phyloP scores from a whole-genome alignment of 164 flowering plant species.

The Platanus orientalis region DNA sequence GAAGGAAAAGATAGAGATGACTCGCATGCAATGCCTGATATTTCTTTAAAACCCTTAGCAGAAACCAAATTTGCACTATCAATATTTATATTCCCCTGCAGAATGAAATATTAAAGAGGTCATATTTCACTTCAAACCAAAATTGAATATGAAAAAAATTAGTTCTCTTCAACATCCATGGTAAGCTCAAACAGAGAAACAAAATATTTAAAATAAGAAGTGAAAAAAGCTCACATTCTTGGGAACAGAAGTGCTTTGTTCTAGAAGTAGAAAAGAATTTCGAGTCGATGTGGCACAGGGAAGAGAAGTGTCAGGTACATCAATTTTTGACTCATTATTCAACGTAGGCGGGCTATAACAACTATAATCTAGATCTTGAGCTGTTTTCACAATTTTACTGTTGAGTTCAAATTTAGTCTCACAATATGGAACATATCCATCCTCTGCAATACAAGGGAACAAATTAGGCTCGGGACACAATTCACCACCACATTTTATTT shows the following conservation, averaged over 20 bases:
- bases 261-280: slow-evolving; percentile 20
- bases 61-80: slow-evolving; percentile 13
- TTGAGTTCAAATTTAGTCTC: slow-evolving; percentile 36
- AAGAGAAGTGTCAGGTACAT: slow-evolving; percentile 26
- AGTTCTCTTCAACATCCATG: no score
- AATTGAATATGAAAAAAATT: neutral
- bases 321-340: slow-evolving; percentile 12
- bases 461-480: slow-evolving; percentile 26
- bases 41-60: slow-evolving; percentile 24
- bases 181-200: no score
- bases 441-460: slow-evolving; percentile 30
- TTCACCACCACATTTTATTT: slow-evolving; percentile 28
- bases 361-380: slow-evolving; percentile 14
- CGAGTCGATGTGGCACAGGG: slow-evolving; percentile 33
- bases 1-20: slow-evolving; percentile 26
- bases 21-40: slow-evolving; percentile 18
- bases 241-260: slow-evolving; percentile 14
- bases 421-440: slow-evolving; percentile 71
- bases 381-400: slow-evolving; percentile 8
- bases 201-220: no score
- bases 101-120: neutral
- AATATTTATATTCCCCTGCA: slow-evolving; percentile 19
- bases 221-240: slow-evolving; percentile 36
- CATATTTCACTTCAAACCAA: neutral
- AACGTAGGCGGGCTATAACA: slow-evolving; percentile 3